These are phyloP conservation scores for Verticillium tricorpus DNA, from an alignment of 2,329 filamentous ascomycete genomes.

Conservation along the genomic window DNA sequence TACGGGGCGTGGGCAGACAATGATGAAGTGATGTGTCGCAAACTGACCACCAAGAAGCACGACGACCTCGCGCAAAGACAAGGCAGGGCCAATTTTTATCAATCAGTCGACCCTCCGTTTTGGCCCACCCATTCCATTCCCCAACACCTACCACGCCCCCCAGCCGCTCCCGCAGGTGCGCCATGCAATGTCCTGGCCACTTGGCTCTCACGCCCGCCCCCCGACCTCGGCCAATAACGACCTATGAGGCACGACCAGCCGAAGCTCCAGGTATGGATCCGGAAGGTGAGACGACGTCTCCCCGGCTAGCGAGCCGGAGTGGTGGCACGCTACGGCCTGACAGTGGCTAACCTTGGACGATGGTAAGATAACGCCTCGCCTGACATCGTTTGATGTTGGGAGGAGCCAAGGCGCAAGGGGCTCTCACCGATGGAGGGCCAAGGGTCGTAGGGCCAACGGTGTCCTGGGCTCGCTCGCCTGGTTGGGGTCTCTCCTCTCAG, in stretches of 20 bases:
- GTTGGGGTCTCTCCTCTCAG: background rate
- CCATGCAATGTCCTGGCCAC: background rate
- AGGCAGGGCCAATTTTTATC: background rate
- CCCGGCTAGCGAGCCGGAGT: background rate
- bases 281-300: background rate
- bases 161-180: background rate
- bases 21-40: background rate
- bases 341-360: background rate
- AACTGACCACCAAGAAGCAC: background rate
- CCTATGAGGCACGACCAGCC: background rate
- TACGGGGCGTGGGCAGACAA: background rate
- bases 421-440: background rate
- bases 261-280: background rate
- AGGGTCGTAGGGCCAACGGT: background rate
- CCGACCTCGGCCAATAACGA: background rate
- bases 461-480: background rate
- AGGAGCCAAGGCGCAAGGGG: background rate
- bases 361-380: background rate
- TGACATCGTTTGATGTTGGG: background rate
- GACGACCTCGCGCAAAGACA: background rate
- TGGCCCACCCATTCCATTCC: background rate
- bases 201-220: background rate
- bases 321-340: background rate
- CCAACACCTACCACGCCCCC: background rate
- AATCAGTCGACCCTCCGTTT: background rate